Conservation (phyloP, 345 rosid genomes). For the Eucalyptus sp. region DNA sequence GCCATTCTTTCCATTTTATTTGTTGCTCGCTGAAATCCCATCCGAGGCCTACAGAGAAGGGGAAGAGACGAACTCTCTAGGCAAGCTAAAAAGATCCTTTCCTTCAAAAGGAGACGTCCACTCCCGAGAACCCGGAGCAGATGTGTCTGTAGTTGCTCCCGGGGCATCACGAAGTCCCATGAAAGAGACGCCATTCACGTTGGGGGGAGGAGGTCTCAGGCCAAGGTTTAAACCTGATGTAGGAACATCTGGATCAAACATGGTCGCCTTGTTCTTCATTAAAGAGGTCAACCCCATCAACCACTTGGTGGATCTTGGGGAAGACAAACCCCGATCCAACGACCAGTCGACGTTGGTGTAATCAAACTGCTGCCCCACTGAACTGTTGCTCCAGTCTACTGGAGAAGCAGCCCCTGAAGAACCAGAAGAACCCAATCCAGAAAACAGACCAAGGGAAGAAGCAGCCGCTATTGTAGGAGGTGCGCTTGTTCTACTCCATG, state of each 20-base stretch:
- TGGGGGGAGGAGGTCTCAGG: slow-evolving; percentile 18
- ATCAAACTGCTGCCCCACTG: slow-evolving; percentile 41
- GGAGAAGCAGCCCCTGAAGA: slow-evolving; percentile 55
- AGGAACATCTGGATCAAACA: slow-evolving; percentile 22
- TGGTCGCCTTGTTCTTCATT: slow-evolving; percentile 5
- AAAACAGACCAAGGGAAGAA: slow-evolving; percentile 71
- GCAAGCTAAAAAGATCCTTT: slow-evolving; percentile 78
- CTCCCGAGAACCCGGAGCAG: slow-evolving; percentile 37
- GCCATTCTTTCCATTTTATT: neutral
- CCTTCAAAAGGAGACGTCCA: slow-evolving; percentile 95
- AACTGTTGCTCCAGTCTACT: slow-evolving; percentile 63
- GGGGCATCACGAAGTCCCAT: slow-evolving; percentile 33
- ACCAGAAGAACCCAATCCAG: slow-evolving; percentile 45
- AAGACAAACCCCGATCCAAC: slow-evolving; percentile 39
- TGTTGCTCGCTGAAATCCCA: slow-evolving; percentile 10
- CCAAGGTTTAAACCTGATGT: slow-evolving; percentile 18
- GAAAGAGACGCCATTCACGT: slow-evolving; percentile 20
- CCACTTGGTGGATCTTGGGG: slow-evolving; percentile 23
- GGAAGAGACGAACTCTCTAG: slow-evolving; percentile 74
- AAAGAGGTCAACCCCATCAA: slow-evolving; percentile 28
- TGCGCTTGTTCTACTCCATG: slow-evolving; percentile 33
- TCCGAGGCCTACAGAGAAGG: slow-evolving; percentile 56
- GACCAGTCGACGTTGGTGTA: slow-evolving; percentile 79
- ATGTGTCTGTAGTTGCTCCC: slow-evolving; percentile 17
- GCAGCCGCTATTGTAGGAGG: slow-evolving; percentile 61